Evolutionary conservation across 1,139 yeast genomes (phyloP).

Genomic region (Lodderomyces orthopsilosis): DNA sequence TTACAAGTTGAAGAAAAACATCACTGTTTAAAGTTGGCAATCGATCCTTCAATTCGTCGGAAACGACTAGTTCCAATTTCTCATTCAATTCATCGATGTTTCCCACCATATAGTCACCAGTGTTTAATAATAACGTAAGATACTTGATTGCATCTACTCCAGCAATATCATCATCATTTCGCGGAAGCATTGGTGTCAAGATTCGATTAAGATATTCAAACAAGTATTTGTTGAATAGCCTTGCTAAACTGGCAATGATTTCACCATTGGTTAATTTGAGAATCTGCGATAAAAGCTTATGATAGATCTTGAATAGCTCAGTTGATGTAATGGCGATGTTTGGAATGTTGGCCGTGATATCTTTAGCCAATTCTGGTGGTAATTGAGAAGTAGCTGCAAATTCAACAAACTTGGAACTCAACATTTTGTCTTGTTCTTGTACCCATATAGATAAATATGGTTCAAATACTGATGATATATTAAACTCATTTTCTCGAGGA

Average conservation of each 20-base stretch:
- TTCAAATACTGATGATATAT: conserved; percentile 74
- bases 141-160: conserved; percentile 59
- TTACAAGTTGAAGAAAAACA: conserved; percentile 56
- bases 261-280: conserved; percentile 70
- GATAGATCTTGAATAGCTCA: conserved; percentile 75
- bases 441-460: conserved; percentile 86
- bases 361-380: conserved; percentile 34
- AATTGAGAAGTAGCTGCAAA: conserved; percentile 51
- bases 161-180: conserved; percentile 18
- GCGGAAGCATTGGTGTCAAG: conserved; percentile 58
- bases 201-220: conserved; percentile 61
- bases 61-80: conserved; percentile 51
- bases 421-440: conserved; percentile 69
- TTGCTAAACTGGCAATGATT: conserved; percentile 61
- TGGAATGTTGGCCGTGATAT: conserved; percentile 39
- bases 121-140: conserved; percentile 72
- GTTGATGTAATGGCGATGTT: conserved; percentile 80
- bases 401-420: conserved; percentile 61
- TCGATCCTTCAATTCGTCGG: conserved; percentile 28
- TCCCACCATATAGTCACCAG: conserved; percentile 83
- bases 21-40: conserved; percentile 55
- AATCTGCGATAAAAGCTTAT: conserved; percentile 72
- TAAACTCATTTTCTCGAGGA: conserved; percentile 34
- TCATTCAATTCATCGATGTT: conserved; percentile 78
- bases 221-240: conserved; percentile 66